phyloP scores from a whole-genome alignment of 306 rosid species.

The Dalbergia oliveri region DNA sequence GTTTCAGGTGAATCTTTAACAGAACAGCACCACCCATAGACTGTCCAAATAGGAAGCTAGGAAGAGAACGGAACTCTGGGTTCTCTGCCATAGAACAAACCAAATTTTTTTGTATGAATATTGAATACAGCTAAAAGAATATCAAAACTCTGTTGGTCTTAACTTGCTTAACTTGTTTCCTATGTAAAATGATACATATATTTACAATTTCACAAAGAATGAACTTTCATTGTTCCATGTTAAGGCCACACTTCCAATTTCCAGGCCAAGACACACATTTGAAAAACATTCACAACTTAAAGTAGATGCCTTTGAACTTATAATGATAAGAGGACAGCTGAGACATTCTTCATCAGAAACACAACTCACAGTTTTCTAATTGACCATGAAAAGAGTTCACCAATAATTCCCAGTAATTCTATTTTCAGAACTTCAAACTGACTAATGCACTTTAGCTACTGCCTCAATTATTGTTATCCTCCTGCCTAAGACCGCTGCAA shows the following conservation, averaged over 20 bases:
- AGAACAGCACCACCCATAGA: conserved; percentile 98
- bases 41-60: conserved; percentile 85
- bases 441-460: neutral
- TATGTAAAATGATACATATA: conserved; percentile 24
- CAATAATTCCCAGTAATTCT: neutral
- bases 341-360: conserved; percentile 33
- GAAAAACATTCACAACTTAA: neutral
- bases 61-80: conserved; percentile 68
- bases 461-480: neutral
- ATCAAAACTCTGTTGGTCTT: conserved; percentile 1
- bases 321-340: conserved; percentile 5
- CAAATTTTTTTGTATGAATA: conserved; percentile 27
- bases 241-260: too few species aligned
- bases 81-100: conserved; percentile 61
- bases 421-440: neutral
- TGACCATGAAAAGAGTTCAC: neutral
- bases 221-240: neutral
- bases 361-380: neutral
- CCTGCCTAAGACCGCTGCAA: neutral
- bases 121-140: neutral
- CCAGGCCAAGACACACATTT: conserved; percentile 10
- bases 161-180: conserved; percentile 24
- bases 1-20: conserved; percentile 80
- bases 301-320: neutral
- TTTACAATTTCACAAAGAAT: conserved; percentile 26